Percentiles rank a stretch among this genome's conserved stretches.
phyloP scores from a whole-genome alignment of 768 basidiomycete species.

The Guyanaporus albipodus region DNA sequence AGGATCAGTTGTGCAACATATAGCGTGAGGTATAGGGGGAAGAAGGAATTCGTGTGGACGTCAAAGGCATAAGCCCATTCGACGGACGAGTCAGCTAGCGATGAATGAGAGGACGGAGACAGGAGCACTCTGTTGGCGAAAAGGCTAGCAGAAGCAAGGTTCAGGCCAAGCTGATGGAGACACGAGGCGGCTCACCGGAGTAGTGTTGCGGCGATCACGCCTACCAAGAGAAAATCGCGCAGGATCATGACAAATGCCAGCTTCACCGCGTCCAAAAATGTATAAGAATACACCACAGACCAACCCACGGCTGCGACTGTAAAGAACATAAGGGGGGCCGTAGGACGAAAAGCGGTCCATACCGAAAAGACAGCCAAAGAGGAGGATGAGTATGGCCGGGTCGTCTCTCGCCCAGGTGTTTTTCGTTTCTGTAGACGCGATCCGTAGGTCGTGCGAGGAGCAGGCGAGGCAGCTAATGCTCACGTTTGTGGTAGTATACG shows the following conservation, averaged over 20 bases:
- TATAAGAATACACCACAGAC: slow-evolving; percentile 77
- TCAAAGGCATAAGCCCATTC: slow-evolving; percentile 97
- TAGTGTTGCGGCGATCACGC: slow-evolving; percentile 67
- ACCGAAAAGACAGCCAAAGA: slow-evolving; percentile 77
- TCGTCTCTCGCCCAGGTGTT: slow-evolving; percentile 98
- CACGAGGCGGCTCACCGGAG: slow-evolving; percentile 51
- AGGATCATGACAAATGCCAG: slow-evolving; percentile 80
- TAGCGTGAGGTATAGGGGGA: slow-evolving; percentile 86
- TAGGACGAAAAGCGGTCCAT: not conserved
- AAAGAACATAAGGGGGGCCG: not conserved
- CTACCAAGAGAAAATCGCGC: slow-evolving; percentile 82
- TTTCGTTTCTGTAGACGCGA: slow-evolving; percentile 71
- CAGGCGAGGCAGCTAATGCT: slow-evolving; percentile 21
- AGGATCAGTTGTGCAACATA: slow-evolving; percentile 88
- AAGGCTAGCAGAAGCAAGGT: slow-evolving; percentile 40
- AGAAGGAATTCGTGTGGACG: slow-evolving; percentile 95
- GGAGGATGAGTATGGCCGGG: slow-evolving; percentile 88
- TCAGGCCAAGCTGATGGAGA: slow-evolving; percentile 9
- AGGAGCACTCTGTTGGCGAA: slow-evolving; percentile 69
- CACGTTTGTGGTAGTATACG: slow-evolving; percentile 97
- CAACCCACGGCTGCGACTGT: slow-evolving; percentile 80
- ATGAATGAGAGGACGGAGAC: slow-evolving; percentile 68
- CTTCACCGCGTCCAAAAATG: slow-evolving; percentile 49
- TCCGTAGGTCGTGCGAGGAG: not conserved
- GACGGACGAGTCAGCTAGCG: slow-evolving; percentile 65